These are phyloP conservation scores for Bisporella sp. DNA, from an alignment of 2,329 filamentous ascomycete species.

Conservation along the genomic window DNA sequence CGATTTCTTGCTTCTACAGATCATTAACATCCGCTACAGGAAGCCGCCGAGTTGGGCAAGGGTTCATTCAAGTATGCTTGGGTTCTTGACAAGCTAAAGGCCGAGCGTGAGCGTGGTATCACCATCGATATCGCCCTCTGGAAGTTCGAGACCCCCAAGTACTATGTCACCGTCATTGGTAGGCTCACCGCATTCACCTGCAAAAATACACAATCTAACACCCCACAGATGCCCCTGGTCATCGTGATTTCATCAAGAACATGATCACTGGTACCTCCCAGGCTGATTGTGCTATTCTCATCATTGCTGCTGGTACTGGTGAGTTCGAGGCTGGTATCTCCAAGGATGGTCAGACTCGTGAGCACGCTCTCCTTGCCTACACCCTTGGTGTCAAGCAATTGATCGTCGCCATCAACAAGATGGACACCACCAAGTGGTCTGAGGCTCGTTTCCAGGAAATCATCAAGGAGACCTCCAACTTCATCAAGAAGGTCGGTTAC, in stretches of 20 bases:
- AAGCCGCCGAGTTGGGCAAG: slow-evolving; percentile 99
- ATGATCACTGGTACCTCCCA: slow-evolving; percentile 99
- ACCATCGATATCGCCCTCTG: slow-evolving; percentile 99
- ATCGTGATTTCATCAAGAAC: slow-evolving; percentile 99
- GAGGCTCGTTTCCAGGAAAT: slow-evolving; percentile 97
- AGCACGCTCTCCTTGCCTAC: slow-evolving; percentile 99
- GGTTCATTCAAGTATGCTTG: slow-evolving; percentile 99
- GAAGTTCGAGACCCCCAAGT: slow-evolving; percentile 99
- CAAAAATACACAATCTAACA: slow-evolving; percentile 1
- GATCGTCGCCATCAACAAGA: slow-evolving; percentile 99
- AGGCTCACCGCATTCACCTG: slow-evolving; percentile 31
- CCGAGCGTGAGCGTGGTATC: slow-evolving; percentile 99
- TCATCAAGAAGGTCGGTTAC: slow-evolving; percentile 99
- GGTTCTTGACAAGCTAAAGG: slow-evolving; percentile 99
- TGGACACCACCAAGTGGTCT: slow-evolving; percentile 99
- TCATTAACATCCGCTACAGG: slow-evolving; percentile 44
- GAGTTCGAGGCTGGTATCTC: slow-evolving; percentile 99
- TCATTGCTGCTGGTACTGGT: slow-evolving; percentile 99
- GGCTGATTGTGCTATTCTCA: slow-evolving; percentile 99
- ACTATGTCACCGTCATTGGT: slow-evolving; percentile 97
- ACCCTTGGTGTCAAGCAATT: slow-evolving; percentile 99
- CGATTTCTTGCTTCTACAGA: not conserved
- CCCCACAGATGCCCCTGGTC: slow-evolving; percentile 78
- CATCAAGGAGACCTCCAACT: slow-evolving; percentile 99
- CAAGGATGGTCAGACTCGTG: slow-evolving; percentile 99